Percentiles rank a stretch among this genome's conserved stretches.
These are phyloP conservation scores for Boletus tomentosulus DNA, from an alignment of 768 basidiomycete genomes.

Conservation along the genomic window DNA sequence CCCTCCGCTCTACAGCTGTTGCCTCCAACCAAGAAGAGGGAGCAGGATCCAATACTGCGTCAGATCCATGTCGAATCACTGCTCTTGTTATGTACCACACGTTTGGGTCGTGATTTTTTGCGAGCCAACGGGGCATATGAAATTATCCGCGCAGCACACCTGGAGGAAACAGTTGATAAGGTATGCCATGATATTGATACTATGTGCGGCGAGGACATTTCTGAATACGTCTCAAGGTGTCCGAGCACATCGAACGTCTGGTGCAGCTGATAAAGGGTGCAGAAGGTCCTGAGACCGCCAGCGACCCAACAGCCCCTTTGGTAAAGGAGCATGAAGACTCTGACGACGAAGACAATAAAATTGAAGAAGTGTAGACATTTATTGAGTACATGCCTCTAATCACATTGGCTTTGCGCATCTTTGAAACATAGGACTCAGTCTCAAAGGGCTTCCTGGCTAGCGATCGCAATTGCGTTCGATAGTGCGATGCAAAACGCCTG, in stretches of 20 bases:
- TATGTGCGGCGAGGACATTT: not conserved
- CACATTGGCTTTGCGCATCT: conserved; percentile 3
- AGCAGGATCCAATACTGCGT: conserved; percentile 71
- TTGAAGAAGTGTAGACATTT: conserved; percentile 64
- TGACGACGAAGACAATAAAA: conserved; percentile 67
- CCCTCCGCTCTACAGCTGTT: conserved; percentile 85
- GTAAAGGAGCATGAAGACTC: conserved; percentile 25
- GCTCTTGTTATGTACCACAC: conserved; percentile 82
- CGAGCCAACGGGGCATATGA: conserved; percentile 82
- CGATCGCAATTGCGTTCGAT: not conserved
- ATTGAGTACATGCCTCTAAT: conserved; percentile 14
- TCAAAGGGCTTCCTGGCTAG: not conserved
- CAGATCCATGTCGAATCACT: conserved; percentile 87
- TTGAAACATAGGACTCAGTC: conserved; percentile 1
- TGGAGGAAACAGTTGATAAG: conserved; percentile 73
- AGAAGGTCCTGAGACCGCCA: conserved; percentile 51
- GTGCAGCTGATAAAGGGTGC: conserved; percentile 82
- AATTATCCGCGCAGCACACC: conserved; percentile 74
- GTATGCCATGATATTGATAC: conserved; percentile 39
- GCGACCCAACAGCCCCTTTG: conserved; percentile 25
- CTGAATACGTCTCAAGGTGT: conserved; percentile 47
- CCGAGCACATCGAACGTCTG: conserved; percentile 82
- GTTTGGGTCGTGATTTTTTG: conserved; percentile 81
- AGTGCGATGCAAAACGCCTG: not conserved
- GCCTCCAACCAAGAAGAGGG: conserved; percentile 78